Evolutionary conservation across 2,329 filamentous ascomycete species (phyloP).

Genomic region (Aspergillus clavatus): DNA sequence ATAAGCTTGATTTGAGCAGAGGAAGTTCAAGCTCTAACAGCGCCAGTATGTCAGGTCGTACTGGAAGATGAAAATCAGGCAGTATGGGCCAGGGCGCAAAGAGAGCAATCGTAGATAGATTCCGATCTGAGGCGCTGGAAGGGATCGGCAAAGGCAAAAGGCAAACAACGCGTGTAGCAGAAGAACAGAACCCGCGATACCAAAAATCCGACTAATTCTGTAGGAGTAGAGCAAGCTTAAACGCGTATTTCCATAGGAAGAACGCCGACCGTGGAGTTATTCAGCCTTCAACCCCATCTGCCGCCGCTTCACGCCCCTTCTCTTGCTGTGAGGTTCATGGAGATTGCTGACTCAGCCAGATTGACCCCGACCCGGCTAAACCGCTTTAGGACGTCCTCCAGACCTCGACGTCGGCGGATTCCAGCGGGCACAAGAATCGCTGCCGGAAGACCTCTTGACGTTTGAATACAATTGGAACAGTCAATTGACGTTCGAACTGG

Average conservation of each 20-base stretch:
- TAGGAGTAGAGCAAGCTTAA: conserved; percentile 8
- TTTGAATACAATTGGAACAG: background rate
- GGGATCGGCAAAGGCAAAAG: conserved; percentile 10
- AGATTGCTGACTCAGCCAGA: conserved; percentile 32
- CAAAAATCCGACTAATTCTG: conserved; percentile 8
- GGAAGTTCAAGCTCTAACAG: conserved; percentile 6
- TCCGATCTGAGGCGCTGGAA: background rate
- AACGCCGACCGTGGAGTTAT: conserved; percentile 19
- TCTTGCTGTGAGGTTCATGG: conserved; percentile 34
- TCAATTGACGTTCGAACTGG: background rate
- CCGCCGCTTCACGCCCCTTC: conserved; percentile 29
- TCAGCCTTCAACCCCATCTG: conserved; percentile 29
- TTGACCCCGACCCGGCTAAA: conserved; percentile 22
- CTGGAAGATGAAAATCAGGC: background rate
- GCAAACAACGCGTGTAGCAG: conserved; percentile 25
- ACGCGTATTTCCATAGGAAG: conserved; percentile 25
- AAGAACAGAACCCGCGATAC: conserved; percentile 10
- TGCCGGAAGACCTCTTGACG: background rate
- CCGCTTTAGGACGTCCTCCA: conserved; percentile 25
- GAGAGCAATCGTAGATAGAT: conserved; percentile 10
- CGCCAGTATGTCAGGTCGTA: background rate
- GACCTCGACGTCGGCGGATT: conserved; percentile 24
- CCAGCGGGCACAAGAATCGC: conserved; percentile 11
- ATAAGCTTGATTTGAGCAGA: conserved; percentile 13
- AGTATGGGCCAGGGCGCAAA: conserved; percentile 8